These are phyloP conservation scores for Termitomyces titanicus DNA, from an alignment of 768 basidiomycete genomes.

Conservation along the genomic window DNA sequence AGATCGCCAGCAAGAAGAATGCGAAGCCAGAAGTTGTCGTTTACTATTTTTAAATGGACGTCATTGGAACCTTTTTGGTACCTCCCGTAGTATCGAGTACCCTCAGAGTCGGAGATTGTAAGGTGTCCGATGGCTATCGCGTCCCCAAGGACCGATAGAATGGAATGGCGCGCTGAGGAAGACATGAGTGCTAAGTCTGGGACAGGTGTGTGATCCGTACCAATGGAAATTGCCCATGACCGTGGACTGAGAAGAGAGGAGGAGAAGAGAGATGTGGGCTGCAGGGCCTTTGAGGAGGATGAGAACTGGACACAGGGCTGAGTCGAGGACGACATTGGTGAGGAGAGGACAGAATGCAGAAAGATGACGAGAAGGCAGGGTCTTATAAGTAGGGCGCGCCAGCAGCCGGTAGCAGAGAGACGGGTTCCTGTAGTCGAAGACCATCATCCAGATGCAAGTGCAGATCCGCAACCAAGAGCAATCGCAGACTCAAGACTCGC, in stretches of 20 bases:
- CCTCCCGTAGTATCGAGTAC: slow-evolving; percentile 55
- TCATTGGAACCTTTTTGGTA: slow-evolving; percentile 58
- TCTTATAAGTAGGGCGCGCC: slow-evolving; percentile 23
- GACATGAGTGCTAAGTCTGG: slow-evolving; percentile 5
- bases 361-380: slow-evolving; percentile 21
- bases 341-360: slow-evolving; percentile 22
- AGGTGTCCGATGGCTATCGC: slow-evolving; percentile 58
- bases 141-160: slow-evolving; percentile 53
- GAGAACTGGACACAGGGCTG: slow-evolving; percentile 40
- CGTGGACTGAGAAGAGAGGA: slow-evolving; percentile 41
- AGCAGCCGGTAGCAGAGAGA: slow-evolving; percentile 13
- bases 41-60: slow-evolving; percentile 53
- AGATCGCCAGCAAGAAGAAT: slow-evolving; percentile 64
- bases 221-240: slow-evolving; percentile 48
- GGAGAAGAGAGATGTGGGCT: slow-evolving; percentile 41
- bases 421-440: slow-evolving; percentile 29
- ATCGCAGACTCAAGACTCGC: slow-evolving; percentile 4
- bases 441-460: slow-evolving; percentile 11
- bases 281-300: slow-evolving; percentile 38
- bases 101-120: slow-evolving; percentile 59
- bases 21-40: slow-evolving; percentile 66
- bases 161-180: slow-evolving; percentile 52
- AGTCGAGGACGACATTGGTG: slow-evolving; percentile 34
- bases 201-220: slow-evolving; percentile 25
- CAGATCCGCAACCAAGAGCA: slow-evolving; percentile 34